phyloP scores from a whole-genome alignment of 495 filamentous ascomycete species.

The Trichoderma orchidacearum region DNA sequence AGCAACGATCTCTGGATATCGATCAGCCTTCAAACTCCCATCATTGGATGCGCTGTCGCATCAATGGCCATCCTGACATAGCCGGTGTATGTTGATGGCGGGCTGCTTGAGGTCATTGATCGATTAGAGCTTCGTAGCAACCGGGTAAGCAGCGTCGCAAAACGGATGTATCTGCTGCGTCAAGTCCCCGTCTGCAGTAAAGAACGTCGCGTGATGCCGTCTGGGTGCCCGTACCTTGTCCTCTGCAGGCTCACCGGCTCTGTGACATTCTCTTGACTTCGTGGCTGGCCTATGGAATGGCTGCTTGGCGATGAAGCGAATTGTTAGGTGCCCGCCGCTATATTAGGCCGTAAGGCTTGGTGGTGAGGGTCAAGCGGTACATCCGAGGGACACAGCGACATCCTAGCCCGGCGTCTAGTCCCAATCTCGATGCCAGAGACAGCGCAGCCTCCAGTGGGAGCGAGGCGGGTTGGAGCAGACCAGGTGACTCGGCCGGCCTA shows the following conservation, averaged over 20 bases:
- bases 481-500: not conserved
- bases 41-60: too few relatives aligned
- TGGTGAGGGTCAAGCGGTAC: not conserved
- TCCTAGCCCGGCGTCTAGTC: not conserved
- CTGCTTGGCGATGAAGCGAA: not conserved
- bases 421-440: not conserved
- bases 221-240: not conserved
- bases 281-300: not conserved
- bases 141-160: not conserved
- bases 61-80: too few relatives aligned
- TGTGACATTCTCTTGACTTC: not conserved
- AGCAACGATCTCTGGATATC: too few relatives aligned
- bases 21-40: too few relatives aligned
- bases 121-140: not conserved
- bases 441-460: not conserved
- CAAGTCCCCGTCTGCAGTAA: not conserved
- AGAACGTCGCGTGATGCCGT: not conserved
- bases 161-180: not conserved
- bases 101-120: not conserved
- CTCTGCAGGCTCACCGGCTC: too few relatives aligned
- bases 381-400: not conserved
- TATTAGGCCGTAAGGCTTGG: not conserved
- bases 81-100: too few relatives aligned
- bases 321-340: not conserved
- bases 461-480: not conserved